Evolutionary conservation across 352 stramenopile genomes (phyloP).

Genomic region (Pythium dissotocum): DNA sequence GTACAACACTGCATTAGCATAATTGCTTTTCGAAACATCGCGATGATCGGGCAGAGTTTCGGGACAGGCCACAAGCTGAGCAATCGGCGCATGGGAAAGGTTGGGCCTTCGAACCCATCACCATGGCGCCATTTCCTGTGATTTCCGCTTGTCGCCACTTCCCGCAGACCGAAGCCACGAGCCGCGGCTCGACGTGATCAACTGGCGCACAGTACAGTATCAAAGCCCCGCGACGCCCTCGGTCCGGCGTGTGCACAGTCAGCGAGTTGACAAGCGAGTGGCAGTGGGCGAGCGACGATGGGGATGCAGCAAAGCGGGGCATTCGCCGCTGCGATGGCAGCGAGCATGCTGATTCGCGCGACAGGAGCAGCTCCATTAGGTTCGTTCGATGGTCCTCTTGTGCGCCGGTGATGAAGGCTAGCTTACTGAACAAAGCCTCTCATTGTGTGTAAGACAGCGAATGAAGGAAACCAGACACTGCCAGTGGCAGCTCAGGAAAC

Average conservation of each 20-base stretch:
- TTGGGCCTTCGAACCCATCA: neutral
- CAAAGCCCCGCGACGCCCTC: neutral
- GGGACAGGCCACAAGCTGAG: neutral
- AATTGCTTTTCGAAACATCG: neutral
- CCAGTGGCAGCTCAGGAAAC: neutral
- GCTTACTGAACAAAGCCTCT: neutral
- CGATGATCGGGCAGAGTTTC: neutral
- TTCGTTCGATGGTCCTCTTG: neutral
- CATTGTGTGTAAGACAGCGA: neutral
- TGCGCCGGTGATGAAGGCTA: neutral
- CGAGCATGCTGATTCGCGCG: neutral
- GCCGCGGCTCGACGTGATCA: neutral
- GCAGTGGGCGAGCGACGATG: neutral
- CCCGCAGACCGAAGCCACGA: neutral
- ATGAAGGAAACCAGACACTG: neutral
- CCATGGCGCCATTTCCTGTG: slow-evolving; percentile 5
- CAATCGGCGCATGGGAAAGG: neutral
- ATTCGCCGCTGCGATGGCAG: neutral
- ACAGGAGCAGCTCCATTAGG: neutral
- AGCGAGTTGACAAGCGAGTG: neutral
- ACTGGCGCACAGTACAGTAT: too few relatives aligned
- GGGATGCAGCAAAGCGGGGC: neutral
- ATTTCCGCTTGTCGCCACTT: neutral
- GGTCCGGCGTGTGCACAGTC: neutral
- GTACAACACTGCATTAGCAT: neutral